Evolutionary conservation across 805 yeast genomes (phyloP).

Genomic region (Danielia reshetovae): DNA sequence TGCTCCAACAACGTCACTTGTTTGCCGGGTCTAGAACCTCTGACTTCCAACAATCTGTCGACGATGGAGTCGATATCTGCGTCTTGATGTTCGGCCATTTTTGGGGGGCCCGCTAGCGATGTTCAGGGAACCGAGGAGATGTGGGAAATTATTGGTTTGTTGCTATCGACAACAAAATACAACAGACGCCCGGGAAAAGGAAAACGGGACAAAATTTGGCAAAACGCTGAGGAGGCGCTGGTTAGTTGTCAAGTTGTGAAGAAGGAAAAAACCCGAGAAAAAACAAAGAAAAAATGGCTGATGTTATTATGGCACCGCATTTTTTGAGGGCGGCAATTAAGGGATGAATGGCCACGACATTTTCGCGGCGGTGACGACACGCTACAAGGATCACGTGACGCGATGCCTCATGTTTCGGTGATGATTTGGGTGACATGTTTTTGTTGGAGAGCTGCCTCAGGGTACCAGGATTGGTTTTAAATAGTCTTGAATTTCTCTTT

Average conservation of each 20-base stretch:
- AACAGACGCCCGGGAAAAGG: no score
- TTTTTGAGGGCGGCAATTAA: slow-evolving; percentile 16
- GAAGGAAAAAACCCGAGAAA: slow-evolving; percentile 9
- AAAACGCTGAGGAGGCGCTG: slow-evolving; percentile 2
- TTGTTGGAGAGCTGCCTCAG: no score
- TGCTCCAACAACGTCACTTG: slow-evolving; percentile 91
- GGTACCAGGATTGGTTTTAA: no score
- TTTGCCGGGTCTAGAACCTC: slow-evolving; percentile 98
- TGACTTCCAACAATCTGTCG: slow-evolving; percentile 92
- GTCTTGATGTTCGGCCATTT: slow-evolving; percentile 48
- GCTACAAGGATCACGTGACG: no score
- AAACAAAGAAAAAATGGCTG: slow-evolving; percentile 2
- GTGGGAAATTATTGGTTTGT: not conserved
- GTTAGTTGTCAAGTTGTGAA: no score
- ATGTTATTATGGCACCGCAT: slow-evolving; percentile 2
- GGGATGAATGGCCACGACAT: slow-evolving; percentile 18
- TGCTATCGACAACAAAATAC: not conserved
- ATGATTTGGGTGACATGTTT: no score
- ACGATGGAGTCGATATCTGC: slow-evolving; percentile 96
- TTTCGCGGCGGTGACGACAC: slow-evolving; percentile 7
- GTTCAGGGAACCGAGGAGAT: no score
- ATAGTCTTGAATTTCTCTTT: no score
- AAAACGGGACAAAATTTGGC: no score
- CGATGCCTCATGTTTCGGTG: no score
- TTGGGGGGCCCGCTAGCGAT: no score